Evolutionary conservation across 2,329 filamentous ascomycete species (phyloP), one percentile per base, ranked within the genome.

Genomic region (Thielaviopsis musarum): DNA sequence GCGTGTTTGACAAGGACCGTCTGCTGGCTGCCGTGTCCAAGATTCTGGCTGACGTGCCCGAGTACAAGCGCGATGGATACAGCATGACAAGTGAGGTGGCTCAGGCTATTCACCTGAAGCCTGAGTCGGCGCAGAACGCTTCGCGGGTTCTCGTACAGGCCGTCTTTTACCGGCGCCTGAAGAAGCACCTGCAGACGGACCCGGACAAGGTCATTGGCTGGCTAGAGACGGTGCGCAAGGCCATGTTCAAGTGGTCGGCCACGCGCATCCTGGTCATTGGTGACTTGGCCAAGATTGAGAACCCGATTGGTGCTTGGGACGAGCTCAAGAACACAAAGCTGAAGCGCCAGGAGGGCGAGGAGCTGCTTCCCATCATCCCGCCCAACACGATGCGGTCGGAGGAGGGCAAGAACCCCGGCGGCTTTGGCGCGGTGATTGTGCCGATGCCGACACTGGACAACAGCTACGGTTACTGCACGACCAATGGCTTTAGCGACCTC

Each of bases 361-460:
- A 66, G 5, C 64, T 69, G 7, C 66, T 68, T 15, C 73, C 80
- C 0, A 76, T 94, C 59, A 84, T 96, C 55, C 81, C 85, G 61
- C 81, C 84, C 9, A 77, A 80, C 57, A 78, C 81, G 48, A 77
- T 89, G n/a, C 81, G 95, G 59, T 94, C 82, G 63, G 75, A 81
- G 0, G 82, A 88, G 59, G 93, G 90, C 17, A 78, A 78, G 58
- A 81, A 80, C 6, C 87, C 91, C 0, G 93, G 93, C 15, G 80
- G 81, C 5, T 77, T 87, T 41, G 82, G 82, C 34, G 82, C 85
- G 34, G 85, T 88, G 64, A 80, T 98, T 58, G 81, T 97, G 22
- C 90, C 93, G 17, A 93, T 98, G 83, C 82, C 88, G 0, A 87
- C 90, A 0, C 85, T 96, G 57, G 93, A 98, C 72, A 94, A 88